These are phyloP conservation scores for Bimuria novae-zelandiae DNA, from an alignment of 2,329 filamentous ascomycete species.

Conservation along the genomic window DNA sequence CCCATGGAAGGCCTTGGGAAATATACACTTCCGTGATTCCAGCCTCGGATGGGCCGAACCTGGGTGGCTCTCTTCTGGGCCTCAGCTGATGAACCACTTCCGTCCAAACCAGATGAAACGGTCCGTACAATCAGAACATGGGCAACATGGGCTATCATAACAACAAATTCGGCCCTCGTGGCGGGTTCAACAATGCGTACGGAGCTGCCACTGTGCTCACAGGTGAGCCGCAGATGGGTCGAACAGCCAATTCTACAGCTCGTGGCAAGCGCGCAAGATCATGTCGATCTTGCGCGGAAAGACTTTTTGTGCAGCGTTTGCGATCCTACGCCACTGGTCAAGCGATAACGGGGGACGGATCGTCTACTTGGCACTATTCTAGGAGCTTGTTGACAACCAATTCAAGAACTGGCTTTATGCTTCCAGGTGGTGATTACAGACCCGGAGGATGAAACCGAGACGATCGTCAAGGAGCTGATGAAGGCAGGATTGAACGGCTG, in stretches of 20 bases:
- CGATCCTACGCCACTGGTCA: conserved; percentile 85
- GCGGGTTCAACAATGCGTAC: conserved; percentile 49
- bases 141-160: conserved; percentile 39
- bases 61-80: conserved; percentile 1
- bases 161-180: conserved; percentile 51
- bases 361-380: conserved; percentile 93
- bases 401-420: conserved; percentile 83
- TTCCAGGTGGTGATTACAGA: no score
- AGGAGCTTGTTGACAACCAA: conserved; percentile 84
- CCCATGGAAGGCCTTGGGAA: conserved; percentile 58
- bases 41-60: no score
- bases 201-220: conserved; percentile 44
- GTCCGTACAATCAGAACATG: conserved; percentile 41
- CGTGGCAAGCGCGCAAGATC: background rate
- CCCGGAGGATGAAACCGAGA: background rate
- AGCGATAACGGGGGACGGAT: conserved; percentile 73
- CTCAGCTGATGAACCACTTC: conserved; percentile 51
- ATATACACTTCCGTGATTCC: no score
- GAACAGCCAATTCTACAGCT: background rate
- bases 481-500: no score
- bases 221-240: conserved; percentile 38
- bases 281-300: conserved; percentile 64
- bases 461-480: no score
- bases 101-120: conserved; percentile 55
- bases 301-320: conserved; percentile 95